Percentiles rank a stretch among this genome's conserved stretches.
Evolutionary conservation across 2,329 filamentous ascomycete species (phyloP).

Genomic region (Tetracladium maxilliforme): DNA sequence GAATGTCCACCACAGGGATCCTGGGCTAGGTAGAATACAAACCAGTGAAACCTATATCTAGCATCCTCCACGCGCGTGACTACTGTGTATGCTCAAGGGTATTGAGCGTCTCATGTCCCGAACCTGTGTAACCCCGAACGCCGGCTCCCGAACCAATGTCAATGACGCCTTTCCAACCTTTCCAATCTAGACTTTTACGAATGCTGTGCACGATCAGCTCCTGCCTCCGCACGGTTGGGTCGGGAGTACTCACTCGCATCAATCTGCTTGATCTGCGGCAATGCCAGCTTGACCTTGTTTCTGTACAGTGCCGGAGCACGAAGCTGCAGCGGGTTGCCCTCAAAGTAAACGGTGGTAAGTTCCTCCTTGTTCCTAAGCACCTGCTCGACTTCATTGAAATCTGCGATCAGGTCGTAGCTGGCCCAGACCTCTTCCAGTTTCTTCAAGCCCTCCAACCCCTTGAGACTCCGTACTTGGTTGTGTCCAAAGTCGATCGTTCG

Average conservation of each 20-base stretch:
- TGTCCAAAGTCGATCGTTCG: conserved; percentile 78
- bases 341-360: conserved; percentile 86
- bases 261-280: conserved; percentile 85
- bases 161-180: conserved; percentile 3
- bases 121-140: too few species aligned
- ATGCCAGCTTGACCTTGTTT: conserved; percentile 78
- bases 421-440: conserved; percentile 89
- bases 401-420: conserved; percentile 68
- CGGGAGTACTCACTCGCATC: conserved; percentile 71
- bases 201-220: conserved; percentile 7
- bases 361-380: conserved; percentile 65
- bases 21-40: too few species aligned
- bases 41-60: too few species aligned
- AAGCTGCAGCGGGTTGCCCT: conserved; percentile 81
- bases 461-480: conserved; percentile 66
- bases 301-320: conserved; percentile 72
- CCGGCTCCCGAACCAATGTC: conserved; percentile 2
- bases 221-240: neutral
- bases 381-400: conserved; percentile 71
- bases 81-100: too few species aligned
- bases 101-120: too few species aligned
- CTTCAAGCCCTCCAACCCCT: conserved; percentile 51
- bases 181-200: conserved; percentile 14
- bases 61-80: too few species aligned
- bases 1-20: too few species aligned